Evolutionary conservation across 192 early-diverging fungal species (phyloP).

Genomic region (Coemansia sp.): DNA sequence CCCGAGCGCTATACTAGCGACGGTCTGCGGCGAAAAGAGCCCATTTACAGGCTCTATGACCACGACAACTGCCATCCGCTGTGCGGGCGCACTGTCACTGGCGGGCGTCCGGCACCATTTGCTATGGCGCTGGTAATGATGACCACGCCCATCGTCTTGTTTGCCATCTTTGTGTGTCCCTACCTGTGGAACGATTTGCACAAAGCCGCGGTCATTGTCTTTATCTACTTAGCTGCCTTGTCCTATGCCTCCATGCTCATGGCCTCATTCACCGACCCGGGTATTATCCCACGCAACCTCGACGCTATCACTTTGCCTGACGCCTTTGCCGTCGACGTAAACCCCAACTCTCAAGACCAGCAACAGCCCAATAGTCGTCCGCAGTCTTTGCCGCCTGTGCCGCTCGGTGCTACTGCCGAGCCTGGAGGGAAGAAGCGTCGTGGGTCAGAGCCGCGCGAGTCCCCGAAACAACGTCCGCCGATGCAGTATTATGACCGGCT

Average conservation of each 20-base stretch:
- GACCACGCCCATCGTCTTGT: constrained; percentile 61
- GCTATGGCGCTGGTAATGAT: constrained; percentile 60
- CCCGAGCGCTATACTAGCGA: constrained; percentile 43
- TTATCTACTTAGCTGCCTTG: constrained; percentile 65
- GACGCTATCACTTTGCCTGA: constrained; percentile 58
- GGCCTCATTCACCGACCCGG: constrained; percentile 77
- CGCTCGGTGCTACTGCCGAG: background rate
- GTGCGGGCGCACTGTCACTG: constrained; percentile 67
- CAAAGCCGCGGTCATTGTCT: constrained; percentile 67
- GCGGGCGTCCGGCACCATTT: constrained; percentile 66
- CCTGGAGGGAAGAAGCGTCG: background rate
- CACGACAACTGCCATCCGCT: constrained; percentile 63
- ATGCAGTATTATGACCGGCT: constrained; percentile 59
- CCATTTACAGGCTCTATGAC: constrained; percentile 52
- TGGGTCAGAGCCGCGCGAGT: background rate
- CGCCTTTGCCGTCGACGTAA: constrained; percentile 32
- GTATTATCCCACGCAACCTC: constrained; percentile 72
- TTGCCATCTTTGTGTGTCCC: constrained; percentile 66
- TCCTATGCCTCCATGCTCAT: constrained; percentile 69
- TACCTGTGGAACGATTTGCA: constrained; percentile 64
- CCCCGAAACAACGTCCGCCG: constrained; percentile 15
- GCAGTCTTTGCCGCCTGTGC: background rate
- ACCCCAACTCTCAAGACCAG: background rate
- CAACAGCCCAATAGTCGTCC: background rate
- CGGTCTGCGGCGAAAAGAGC: constrained; percentile 42